A percentile compares a stretch with the other conserved stretches of the same genome.
These are phyloP conservation scores for Vaccinium macrocarpon DNA, from an alignment of 148 eudicot species.

Conservation along the genomic window DNA sequence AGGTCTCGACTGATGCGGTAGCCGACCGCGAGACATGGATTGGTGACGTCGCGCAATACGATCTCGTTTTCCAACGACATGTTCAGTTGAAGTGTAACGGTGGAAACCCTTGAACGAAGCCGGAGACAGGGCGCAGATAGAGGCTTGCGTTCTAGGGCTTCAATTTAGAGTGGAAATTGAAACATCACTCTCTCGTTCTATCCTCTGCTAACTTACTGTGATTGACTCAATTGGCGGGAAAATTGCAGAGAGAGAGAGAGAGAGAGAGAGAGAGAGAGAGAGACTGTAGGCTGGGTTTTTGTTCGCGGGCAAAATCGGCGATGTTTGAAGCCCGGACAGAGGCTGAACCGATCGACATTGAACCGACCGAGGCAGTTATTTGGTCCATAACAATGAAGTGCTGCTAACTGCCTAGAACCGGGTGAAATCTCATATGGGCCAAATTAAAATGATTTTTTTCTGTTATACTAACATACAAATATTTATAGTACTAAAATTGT, in stretches of 20 bases:
- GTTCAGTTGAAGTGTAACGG: neutral
- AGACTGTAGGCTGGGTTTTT: constrained; percentile 21
- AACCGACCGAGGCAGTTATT: too few relatives aligned
- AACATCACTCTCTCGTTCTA: too few relatives aligned
- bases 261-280: neutral
- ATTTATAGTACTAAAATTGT: too few relatives aligned
- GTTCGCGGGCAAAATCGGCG: too few relatives aligned
- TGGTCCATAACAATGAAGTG: too few relatives aligned
- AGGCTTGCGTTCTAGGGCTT: constrained; percentile 18
- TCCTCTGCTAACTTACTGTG: too few relatives aligned
- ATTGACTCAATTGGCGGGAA: neutral
- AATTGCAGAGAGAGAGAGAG: neutral
- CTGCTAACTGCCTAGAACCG: neutral
- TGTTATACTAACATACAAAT: too few relatives aligned
- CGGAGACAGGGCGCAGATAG: neutral
- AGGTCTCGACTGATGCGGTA: constrained; percentile 74
- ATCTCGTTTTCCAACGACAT: constrained; percentile 59
- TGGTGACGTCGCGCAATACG: constrained; percentile 73
- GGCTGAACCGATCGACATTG: too few relatives aligned
- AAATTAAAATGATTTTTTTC: too few relatives aligned
- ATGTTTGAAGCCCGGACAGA: too few relatives aligned
- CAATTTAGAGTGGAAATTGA: neutral
- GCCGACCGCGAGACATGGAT: constrained; percentile 71
- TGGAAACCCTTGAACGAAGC: neutral
- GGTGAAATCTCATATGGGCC: neutral